Evolutionary conservation across 768 basidiomycete species (phyloP).

Genomic region (Russula sp.): DNA sequence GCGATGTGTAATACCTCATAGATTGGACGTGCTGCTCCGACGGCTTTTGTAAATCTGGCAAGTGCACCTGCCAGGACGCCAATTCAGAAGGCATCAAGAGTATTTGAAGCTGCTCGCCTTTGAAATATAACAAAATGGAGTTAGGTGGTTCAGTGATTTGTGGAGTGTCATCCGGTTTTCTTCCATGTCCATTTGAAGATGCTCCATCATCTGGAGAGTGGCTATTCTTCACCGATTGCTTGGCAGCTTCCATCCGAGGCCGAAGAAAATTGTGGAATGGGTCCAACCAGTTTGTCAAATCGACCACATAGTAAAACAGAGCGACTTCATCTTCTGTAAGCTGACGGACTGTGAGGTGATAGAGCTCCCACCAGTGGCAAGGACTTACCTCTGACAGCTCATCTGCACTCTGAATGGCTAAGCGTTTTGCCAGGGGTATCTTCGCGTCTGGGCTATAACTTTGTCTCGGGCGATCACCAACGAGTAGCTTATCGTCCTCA

Average conservation of each 20-base stretch:
- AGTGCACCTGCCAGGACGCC: constrained; percentile 40
- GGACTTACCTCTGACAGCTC: constrained; percentile 46
- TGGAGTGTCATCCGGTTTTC: constrained; percentile 69
- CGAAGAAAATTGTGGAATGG: constrained; percentile 69
- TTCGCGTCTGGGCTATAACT: constrained; percentile 42
- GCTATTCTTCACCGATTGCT: constrained; percentile 63
- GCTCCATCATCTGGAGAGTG: constrained; percentile 60
- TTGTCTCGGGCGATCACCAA: constrained; percentile 73
- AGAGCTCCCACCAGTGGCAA: constrained; percentile 13
- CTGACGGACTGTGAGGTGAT: constrained; percentile 31
- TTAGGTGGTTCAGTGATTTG: constrained; percentile 55
- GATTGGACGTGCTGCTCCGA: constrained; percentile 35
- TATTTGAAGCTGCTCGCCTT: constrained; percentile 24
- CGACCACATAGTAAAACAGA: constrained; percentile 52
- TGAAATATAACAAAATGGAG: constrained; percentile 50
- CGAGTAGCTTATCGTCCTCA: constrained; percentile 65
- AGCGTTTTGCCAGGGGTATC: constrained; percentile 50
- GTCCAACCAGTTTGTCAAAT: constrained; percentile 67
- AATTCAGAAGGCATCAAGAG: not conserved
- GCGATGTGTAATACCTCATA: constrained; percentile 65
- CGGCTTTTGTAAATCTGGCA: constrained; percentile 40
- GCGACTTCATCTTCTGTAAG: constrained; percentile 56
- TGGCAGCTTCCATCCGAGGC: constrained; percentile 70
- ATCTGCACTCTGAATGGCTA: constrained; percentile 41
- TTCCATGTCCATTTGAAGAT: constrained; percentile 42